Evolutionary conservation across 768 basidiomycete genomes (phyloP), one percentile per base, ranked within the genome.

Genomic region (Fomitopsis pulvina): DNA sequence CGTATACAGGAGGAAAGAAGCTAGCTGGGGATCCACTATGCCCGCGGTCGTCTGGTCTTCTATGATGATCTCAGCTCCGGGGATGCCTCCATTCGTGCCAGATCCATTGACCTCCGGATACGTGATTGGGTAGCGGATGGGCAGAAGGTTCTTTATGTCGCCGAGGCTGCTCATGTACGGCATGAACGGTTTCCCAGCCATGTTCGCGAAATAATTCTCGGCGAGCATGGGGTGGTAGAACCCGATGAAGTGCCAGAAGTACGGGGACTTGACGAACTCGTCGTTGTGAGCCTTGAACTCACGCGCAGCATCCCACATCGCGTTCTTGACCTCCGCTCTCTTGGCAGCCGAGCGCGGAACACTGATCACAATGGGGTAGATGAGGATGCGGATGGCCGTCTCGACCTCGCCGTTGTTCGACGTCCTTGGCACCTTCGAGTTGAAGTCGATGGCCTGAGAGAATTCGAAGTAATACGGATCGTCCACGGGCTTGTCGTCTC

Each of bases 111-210:
- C 16, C 4, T 42, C 10, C 4, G 6, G 26, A 22, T 4, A 5
- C 6, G n/a, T n/a, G 5, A 46, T 12, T 7, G 45, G 21, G 16
- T 46, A 37, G 30, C 45, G 30, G 10, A 20, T 22, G 12, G 47
- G 47, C 11, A 48, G 38, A 14, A 40, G 25, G 32, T 25, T 38
- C 22, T 32, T 39, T 14, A 24, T 4, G 26, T 48, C 47, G 47
- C 47, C 47, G 22, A 48, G 26, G 38, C 47, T 48, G 37, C 24
- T 39, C 24, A 48, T 40, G 47, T 25, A 38, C 22, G 47, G 47
- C 26, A 48, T 8, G 18, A 27, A 16, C 11, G 47, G 47, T 24
- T 40, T 16, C 2, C 37, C 37, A 14, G 47, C 34, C 34, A 48
- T 27, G 12, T 32, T 8, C 6, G 25, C 25, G 14, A 39, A 8